A percentile compares a stretch with the other conserved stretches of the same genome.
Evolutionary conservation across 129 eudicot genomes (phyloP).

Genomic region (Flaveria ramosissima): DNA sequence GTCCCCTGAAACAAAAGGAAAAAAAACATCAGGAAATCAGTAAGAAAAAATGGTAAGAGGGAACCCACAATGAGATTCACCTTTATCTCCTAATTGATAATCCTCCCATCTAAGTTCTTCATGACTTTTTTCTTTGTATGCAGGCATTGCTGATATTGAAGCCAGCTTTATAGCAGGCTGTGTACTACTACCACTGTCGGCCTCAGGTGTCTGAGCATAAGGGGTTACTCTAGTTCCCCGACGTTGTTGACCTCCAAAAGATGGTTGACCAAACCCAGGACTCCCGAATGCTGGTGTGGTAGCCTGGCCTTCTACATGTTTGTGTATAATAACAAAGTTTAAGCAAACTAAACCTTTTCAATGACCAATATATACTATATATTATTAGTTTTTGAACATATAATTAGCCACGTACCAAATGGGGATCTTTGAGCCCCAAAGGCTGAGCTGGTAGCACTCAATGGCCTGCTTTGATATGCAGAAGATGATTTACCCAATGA

Average conservation of each 20-base stretch:
- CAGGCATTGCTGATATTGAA: slow-evolving; percentile 90
- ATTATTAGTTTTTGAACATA: neutral
- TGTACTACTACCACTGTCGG: slow-evolving; percentile 50
- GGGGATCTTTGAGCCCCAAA: slow-evolving; percentile 62
- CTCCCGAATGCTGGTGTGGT: slow-evolving; percentile 69
- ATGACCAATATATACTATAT: neutral
- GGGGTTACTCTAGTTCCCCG: slow-evolving; percentile 79
- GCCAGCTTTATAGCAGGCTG: slow-evolving; percentile 70
- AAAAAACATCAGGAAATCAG: neutral
- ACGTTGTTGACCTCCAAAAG: slow-evolving; percentile 63
- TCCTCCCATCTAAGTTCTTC: slow-evolving; percentile 84
- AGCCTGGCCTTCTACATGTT: slow-evolving; percentile 65
- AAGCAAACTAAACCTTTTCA: slow-evolving; percentile 7
- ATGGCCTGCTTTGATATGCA: slow-evolving; percentile 34
- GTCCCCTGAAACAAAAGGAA: slow-evolving; percentile 52
- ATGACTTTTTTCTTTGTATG: slow-evolving; percentile 82
- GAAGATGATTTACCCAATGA: slow-evolving; percentile 68
- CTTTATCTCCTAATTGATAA: too few relatives aligned
- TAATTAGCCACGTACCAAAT: slow-evolving; percentile 51
- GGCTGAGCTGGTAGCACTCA: slow-evolving; percentile 63
- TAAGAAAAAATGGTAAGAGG: neutral
- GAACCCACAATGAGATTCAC: slow-evolving; percentile 18
- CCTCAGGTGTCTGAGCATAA: slow-evolving; percentile 67
- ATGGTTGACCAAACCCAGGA: slow-evolving; percentile 64
- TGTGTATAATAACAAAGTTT: neutral